Evolutionary conservation across 257 asterid genomes (phyloP).

Genomic region (Sherardia arvensis): DNA sequence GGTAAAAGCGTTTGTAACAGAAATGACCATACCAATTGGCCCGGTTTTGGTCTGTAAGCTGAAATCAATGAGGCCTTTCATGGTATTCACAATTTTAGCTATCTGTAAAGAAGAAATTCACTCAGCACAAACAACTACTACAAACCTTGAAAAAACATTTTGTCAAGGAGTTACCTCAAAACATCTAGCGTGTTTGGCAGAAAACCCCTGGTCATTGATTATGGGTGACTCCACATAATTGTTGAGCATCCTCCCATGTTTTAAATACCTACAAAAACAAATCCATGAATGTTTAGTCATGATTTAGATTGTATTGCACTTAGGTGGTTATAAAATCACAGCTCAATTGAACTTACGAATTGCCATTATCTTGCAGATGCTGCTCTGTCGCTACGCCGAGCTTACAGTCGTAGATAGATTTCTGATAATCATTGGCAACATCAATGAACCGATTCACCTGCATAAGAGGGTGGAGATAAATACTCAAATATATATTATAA

Average conservation of each 20-base stretch:
- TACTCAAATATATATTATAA: no score
- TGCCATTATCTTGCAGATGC: slow-evolving; percentile 19
- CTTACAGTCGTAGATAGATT: slow-evolving; percentile 10
- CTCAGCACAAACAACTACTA: slow-evolving; percentile 1
- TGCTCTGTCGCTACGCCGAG: slow-evolving; percentile 11
- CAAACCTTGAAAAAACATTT: not conserved
- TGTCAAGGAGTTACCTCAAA: slow-evolving; percentile 49
- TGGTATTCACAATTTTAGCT: slow-evolving; percentile 43
- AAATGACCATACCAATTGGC: slow-evolving; percentile 50
- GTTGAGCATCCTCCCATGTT: slow-evolving; percentile 26
- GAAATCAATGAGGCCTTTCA: slow-evolving; percentile 47
- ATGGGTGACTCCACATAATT: slow-evolving; percentile 36
- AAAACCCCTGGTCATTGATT: slow-evolving; percentile 58
- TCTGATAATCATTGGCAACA: slow-evolving; percentile 26
- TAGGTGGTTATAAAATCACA: not conserved
- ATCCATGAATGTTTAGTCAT: not conserved
- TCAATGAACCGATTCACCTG: slow-evolving; percentile 42
- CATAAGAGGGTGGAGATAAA: not conserved
- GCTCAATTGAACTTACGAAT: slow-evolving; percentile 27
- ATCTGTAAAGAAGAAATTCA: slow-evolving; percentile 31
- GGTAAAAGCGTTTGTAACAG: not conserved
- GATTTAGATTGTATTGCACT: not conserved
- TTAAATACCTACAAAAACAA: slow-evolving; percentile 23
- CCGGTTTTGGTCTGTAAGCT: slow-evolving; percentile 29
- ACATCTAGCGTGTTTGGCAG: slow-evolving; percentile 45